Percentiles rank a stretch among this genome's conserved stretches.
Conservation (phyloP, 108 stramenopile species). For the Skeletonema costatum region DNA sequence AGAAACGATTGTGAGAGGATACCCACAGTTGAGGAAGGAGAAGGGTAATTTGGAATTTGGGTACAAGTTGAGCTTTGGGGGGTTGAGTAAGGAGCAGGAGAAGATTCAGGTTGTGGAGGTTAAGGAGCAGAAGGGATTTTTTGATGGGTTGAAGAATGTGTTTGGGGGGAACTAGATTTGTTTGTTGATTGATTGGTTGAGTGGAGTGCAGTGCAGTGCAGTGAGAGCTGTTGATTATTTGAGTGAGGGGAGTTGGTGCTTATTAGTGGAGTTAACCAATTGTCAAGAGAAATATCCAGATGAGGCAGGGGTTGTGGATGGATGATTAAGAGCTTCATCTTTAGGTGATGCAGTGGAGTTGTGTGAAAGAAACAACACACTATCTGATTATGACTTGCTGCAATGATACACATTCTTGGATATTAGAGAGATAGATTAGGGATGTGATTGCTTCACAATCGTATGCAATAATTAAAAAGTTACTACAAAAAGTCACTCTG, state of each 20-base stretch:
- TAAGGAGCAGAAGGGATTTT: slow-evolving; percentile 71
- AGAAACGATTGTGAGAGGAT: slow-evolving; percentile 72
- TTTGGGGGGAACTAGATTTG: slow-evolving; percentile 48
- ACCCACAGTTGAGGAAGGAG: slow-evolving; percentile 77
- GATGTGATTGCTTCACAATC: neutral
- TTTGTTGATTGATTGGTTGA: too few relatives aligned
- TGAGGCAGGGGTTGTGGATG: neutral
- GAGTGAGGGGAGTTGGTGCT: too few relatives aligned
- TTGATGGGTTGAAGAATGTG: slow-evolving; percentile 70
- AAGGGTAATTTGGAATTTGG: slow-evolving; percentile 76
- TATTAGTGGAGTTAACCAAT: too few relatives aligned
- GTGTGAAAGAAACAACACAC: neutral
- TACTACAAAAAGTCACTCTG: neutral
- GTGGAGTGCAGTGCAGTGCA: too few relatives aligned
- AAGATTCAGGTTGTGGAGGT: slow-evolving; percentile 69
- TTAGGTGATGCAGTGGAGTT: neutral
- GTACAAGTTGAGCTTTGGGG: slow-evolving; percentile 72
- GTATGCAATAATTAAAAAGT: neutral
- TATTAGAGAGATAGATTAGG: neutral
- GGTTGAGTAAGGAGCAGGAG: slow-evolving; percentile 70
- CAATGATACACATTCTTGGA: neutral
- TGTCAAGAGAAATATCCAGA: too few relatives aligned
- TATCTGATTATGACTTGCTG: neutral
- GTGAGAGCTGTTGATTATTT: too few relatives aligned
- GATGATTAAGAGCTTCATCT: neutral